Percentiles rank a stretch among this genome's conserved stretches.
These are phyloP conservation scores for Pascua guehoae DNA, from an alignment of 1,284 basidiomycete species.

Conservation along the genomic window DNA sequence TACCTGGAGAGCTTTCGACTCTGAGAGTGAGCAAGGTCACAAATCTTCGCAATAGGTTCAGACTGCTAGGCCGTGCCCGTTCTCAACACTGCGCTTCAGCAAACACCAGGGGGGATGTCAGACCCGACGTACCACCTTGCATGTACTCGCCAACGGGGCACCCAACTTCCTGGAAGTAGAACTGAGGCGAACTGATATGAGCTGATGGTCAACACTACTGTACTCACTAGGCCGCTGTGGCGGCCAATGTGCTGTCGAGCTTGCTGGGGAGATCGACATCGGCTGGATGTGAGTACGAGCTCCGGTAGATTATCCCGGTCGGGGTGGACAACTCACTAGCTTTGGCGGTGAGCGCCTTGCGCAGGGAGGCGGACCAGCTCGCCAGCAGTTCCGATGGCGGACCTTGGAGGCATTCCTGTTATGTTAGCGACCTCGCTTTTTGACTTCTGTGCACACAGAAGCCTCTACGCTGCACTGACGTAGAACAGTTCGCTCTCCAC, in stretches of 20 bases:
- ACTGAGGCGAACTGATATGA: slow-evolving; percentile 23
- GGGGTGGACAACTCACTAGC: slow-evolving; percentile 17
- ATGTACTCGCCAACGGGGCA: slow-evolving; percentile 32
- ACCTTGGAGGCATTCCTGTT: slow-evolving; percentile 12
- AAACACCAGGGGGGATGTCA: too few species aligned
- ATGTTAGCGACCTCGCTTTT: background rate
- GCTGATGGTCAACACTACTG: background rate
- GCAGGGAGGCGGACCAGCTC: slow-evolving; percentile 28
- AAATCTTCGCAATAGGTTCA: too few species aligned
- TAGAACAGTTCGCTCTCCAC: slow-evolving; percentile 38
- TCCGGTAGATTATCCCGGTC: too few species aligned
- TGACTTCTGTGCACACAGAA: background rate
- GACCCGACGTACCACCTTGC: slow-evolving; percentile 26
- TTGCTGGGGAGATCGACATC: slow-evolving; percentile 22
- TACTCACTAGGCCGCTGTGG: slow-evolving; percentile 37
- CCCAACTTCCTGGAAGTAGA: slow-evolving; percentile 37
- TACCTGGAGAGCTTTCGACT: slow-evolving; percentile 1
- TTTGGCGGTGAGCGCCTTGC: slow-evolving; percentile 21
- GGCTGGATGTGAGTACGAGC: slow-evolving; percentile 13
- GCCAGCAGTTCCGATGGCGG: slow-evolving; percentile 1
- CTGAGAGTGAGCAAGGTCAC: background rate
- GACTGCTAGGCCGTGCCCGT: too few species aligned
- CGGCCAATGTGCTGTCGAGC: slow-evolving; percentile 18
- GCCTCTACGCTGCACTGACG: slow-evolving; percentile 19
- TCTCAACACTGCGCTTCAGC: too few species aligned